phyloP scores from a whole-genome alignment of 495 filamentous ascomycete species.

The Collariella sp. region DNA sequence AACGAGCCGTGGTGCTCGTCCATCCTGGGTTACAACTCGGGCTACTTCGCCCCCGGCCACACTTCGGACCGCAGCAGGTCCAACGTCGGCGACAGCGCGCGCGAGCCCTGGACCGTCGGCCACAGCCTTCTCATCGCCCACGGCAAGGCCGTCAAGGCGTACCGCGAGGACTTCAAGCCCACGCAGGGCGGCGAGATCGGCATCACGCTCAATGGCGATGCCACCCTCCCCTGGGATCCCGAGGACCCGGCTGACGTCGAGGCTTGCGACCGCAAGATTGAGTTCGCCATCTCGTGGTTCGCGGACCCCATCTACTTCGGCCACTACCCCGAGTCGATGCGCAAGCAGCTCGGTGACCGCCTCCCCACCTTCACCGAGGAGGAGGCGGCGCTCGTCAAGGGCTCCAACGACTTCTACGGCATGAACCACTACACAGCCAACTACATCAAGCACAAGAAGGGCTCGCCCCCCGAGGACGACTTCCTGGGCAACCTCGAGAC shows the following conservation, averaged over 20 bases:
- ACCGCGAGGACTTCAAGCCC: constrained; percentile 59
- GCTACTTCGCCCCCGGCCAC: constrained; percentile 52
- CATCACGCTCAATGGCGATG: constrained; percentile 57
- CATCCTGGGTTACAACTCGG: constrained; percentile 52
- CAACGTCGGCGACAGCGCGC: constrained; percentile 46
- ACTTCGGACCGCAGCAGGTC: constrained; percentile 50
- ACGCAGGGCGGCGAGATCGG: constrained; percentile 51
- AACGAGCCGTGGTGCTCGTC: constrained; percentile 58
- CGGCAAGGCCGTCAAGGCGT: constrained; percentile 54
- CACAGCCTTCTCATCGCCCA: constrained; percentile 54
- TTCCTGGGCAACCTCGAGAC: constrained; percentile 63
- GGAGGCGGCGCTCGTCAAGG: constrained; percentile 58
- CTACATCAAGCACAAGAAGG: constrained; percentile 64
- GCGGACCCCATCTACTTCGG: constrained; percentile 70
- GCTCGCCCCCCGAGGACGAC: constrained; percentile 51
- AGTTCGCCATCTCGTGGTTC: constrained; percentile 60
- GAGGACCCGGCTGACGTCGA: constrained; percentile 49
- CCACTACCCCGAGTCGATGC: constrained; percentile 68
- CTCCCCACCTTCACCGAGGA: constrained; percentile 57
- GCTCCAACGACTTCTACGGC: constrained; percentile 75
- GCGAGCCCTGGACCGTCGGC: constrained; percentile 53
- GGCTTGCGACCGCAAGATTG: constrained; percentile 55
- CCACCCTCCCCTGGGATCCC: constrained; percentile 49
- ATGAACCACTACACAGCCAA: constrained; percentile 83
- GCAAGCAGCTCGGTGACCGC: constrained; percentile 60